Base-by-base conservation (phyloP, 2,329 filamentous ascomycete genomes). In the Nakataea oryzae region DNA sequence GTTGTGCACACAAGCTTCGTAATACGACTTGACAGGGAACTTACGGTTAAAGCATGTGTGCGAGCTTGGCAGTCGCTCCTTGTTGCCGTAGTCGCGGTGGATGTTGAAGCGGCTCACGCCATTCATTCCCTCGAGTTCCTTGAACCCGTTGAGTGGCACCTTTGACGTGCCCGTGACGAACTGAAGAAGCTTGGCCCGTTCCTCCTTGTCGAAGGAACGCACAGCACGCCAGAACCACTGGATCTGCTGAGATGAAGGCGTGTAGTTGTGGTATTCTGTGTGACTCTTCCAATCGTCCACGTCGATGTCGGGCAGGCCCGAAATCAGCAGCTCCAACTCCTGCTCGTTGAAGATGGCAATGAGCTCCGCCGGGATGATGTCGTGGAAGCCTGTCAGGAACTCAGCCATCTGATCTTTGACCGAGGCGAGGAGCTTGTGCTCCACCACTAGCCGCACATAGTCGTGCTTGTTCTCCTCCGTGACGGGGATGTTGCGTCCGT, bases 141-240 rank as follows among this genome's bases (percentile, higher is more conserved):
- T 97, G 83, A 99, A 99, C 14, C 95, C 95, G 69, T 99, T 99
- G 59, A 99, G 86, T 54, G 95, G 95, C 58, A 99, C 96, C 78
- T 99, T 99, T 74, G 90, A 96, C 24, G 96, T 99, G 73, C 95
- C 95, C 1, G 96, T 99, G 67, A 99, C 95, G 74, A 99, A 99
- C 72, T 99, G 95, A 57, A 99, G 83, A 65, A 99, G 80, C 76
- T 99, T 99, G 69, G 95, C 95, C 64, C 91, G 90, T 77, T 99
- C 96, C 78, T 99, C 96, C 78, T 97, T 97, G 79, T 97, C 96
- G 71, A 97, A 99, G 5, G 93, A 96, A 69, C 95, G 88, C 56
- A 99, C 86, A 29, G 95, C 95, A 70, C 96, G 89, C 95, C 95
- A 99, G 85, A 99, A 99, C 95, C 95, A 99, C 74, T 97, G 93